These are phyloP conservation scores for Suillus subluteus DNA, from an alignment of 768 basidiomycete species.

Conservation along the genomic window DNA sequence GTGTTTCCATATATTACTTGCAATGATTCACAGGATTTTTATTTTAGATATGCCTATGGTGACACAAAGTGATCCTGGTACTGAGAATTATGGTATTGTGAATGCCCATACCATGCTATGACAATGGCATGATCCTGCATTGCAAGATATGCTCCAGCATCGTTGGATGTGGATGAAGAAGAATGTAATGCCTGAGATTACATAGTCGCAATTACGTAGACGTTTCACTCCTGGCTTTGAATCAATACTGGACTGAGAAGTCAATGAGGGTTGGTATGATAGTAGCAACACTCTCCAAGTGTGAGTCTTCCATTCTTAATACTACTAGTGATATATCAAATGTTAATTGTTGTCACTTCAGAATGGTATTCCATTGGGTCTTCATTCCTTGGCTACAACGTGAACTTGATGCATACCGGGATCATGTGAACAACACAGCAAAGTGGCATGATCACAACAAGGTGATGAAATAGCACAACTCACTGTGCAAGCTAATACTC, in stretches of 20 bases:
- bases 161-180: neutral
- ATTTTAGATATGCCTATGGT: neutral
- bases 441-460: neutral
- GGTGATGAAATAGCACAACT: no score
- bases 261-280: neutral
- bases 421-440: neutral
- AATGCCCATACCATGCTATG: neutral
- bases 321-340: neutral
- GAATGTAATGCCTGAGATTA: neutral
- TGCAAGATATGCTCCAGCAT: neutral
- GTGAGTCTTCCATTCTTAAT: neutral
- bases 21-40: no score
- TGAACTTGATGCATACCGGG: neutral
- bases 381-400: neutral
- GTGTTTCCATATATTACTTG: no score
- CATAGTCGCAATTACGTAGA: no score
- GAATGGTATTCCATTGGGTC: neutral
- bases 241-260: neutral
- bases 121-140: neutral
- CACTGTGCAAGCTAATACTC: no score
- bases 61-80: neutral
- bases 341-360: neutral
- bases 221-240: neutral
- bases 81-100: neutral
- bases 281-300: neutral